Evolutionary conservation across 441 rosid genomes (phyloP).

Genomic region (Populus hybrid): DNA sequence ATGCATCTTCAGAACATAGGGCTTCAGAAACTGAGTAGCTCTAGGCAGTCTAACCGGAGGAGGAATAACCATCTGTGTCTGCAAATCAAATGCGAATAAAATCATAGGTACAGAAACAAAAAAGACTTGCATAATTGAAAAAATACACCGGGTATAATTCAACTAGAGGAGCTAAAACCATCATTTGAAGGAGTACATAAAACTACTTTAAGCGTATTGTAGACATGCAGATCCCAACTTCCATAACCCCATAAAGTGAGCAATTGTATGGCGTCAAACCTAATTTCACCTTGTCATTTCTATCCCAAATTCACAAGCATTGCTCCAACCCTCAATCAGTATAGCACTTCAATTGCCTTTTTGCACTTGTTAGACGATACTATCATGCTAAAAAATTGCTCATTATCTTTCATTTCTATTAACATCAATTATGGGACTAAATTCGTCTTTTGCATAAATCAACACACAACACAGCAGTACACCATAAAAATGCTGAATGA

Average conservation of each 20-base stretch:
- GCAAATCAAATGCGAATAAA: slow-evolving; percentile 7
- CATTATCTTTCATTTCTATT: neutral
- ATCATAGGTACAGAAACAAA: neutral
- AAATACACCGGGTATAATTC: neutral
- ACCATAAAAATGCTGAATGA: neutral
- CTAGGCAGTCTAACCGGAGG: slow-evolving; percentile 69
- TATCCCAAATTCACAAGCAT: neutral
- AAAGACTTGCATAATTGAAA: neutral
- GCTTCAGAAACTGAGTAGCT: slow-evolving; percentile 53
- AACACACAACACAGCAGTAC: neutral
- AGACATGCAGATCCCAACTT: neutral
- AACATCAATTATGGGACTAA: neutral
- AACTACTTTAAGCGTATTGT: too few species aligned
- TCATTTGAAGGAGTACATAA: neutral
- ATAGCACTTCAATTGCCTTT: neutral
- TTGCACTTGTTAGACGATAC: neutral
- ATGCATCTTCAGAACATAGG: slow-evolving; percentile 71
- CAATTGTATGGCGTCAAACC: neutral
- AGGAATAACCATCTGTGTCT: slow-evolving; percentile 65
- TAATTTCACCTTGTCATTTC: neutral
- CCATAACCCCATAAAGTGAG: neutral
- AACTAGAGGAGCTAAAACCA: neutral
- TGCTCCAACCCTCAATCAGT: neutral
- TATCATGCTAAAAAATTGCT: neutral
- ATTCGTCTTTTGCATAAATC: neutral